phyloP scores from a whole-genome alignment of 1,284 basidiomycete genomes.

The Ganoderma sinense region DNA sequence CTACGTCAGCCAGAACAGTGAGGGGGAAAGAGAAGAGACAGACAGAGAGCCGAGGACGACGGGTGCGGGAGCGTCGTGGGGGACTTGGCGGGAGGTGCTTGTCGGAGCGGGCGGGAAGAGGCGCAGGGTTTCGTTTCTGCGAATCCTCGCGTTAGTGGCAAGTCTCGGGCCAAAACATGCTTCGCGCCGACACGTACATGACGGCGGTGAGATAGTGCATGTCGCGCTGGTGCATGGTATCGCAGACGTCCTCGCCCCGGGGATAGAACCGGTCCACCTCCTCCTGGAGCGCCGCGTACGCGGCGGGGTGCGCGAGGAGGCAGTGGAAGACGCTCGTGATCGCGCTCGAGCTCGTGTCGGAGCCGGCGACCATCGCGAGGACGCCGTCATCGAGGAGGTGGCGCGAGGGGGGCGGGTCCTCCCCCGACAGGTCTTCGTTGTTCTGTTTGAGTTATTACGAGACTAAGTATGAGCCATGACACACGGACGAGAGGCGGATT shows the following conservation, averaged over 20 bases:
- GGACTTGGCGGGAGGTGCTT: conserved; percentile 42
- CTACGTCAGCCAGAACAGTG: not conserved
- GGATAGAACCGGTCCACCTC: conserved; percentile 38
- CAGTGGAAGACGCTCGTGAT: conserved; percentile 28
- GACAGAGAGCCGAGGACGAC: conserved; percentile 34
- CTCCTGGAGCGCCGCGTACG: conserved; percentile 28
- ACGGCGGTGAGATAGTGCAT: conserved; percentile 40
- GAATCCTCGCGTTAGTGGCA: not conserved
- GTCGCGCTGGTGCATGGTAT: conserved; percentile 25
- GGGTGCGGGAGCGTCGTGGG: conserved; percentile 20
- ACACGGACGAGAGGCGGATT: not conserved
- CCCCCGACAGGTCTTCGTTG: conserved; percentile 26
- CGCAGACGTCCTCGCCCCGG: conserved; percentile 32
- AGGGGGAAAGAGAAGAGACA: not conserved
- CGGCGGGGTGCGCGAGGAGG: conserved; percentile 26
- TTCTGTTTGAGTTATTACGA: conserved; percentile 18
- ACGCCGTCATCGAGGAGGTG: conserved; percentile 13
- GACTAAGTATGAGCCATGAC: not conserved
- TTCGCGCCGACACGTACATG: conserved; percentile 29
- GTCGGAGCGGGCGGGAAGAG: conserved; percentile 59
- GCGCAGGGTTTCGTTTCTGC: conserved; percentile 64
- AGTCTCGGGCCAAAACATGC: too few species aligned
- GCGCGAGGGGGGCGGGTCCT: not conserved
- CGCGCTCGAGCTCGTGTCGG: conserved; percentile 37
- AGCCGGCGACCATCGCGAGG: conserved; percentile 32